Base-by-base conservation (phyloP, 495 filamentous ascomycete species). In the Penicillium diatomitis region DNA sequence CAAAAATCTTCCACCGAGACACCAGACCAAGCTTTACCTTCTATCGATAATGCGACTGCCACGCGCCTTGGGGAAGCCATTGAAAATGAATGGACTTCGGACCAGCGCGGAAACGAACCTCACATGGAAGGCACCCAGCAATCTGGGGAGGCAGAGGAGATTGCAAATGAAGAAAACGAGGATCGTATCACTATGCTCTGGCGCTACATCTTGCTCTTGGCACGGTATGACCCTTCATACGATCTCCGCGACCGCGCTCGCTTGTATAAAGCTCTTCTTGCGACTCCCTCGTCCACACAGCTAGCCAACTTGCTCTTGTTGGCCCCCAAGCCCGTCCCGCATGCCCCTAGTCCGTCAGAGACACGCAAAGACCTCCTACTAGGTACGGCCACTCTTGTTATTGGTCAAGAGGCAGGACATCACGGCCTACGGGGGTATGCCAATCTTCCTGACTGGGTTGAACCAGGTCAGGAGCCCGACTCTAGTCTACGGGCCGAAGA, bases 201-300 rank as follows among this genome's bases (percentile, higher is more conserved):
- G 82, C 75, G 77, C 20, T 94, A 98, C 59, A 80, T 91, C 40
- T 73, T 92, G 4, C 80, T 90, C 33, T 77, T 98, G 5, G 85
- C 83, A 8, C 81, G 92, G 50, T 98, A 97, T 60, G 91, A 96
- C 54, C 86, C 83, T 0, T 96, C 90, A 4, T 98, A 96, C 63
- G 90, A 96, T 59, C 80, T 97, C 4, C 88, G 92, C 36, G 92
- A 96, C 57, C 86, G 92, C 20, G 80, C 90, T 2, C 78, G 92
- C 6, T 70, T 96, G 30, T 96, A 95, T 68, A 89, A 87, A 53
- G 80, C 85, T 2, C 78, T 98, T 4, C 79, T 98, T 2, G 76
- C 79, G 20, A 79, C 79, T 8, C 87, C 90, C 0, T 74, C 76
- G 4, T 81, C 78, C 6, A 88, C 85, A 0, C 88, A 96, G 60